phyloP scores from a whole-genome alignment of 2,329 filamentous ascomycete genomes.

The Colletotrichum sp. region DNA sequence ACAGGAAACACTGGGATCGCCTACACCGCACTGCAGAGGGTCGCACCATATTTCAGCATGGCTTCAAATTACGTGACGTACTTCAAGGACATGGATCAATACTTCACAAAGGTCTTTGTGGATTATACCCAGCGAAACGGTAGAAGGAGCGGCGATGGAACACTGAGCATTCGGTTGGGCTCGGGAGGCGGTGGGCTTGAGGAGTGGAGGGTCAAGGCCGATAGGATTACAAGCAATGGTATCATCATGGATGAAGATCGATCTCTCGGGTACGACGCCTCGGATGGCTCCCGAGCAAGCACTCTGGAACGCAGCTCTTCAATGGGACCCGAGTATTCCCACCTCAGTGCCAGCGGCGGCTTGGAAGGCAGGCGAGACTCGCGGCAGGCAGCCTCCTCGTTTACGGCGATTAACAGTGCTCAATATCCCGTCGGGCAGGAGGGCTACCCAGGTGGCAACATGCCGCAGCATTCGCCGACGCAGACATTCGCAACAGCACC shows the following conservation, averaged over 20 bases:
- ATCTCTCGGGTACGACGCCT: constrained; percentile 24
- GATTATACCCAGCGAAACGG: constrained; percentile 44
- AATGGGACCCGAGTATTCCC: constrained; percentile 27
- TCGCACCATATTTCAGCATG: constrained; percentile 60
- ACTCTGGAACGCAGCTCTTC: constrained; percentile 34
- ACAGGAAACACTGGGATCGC: constrained; percentile 51
- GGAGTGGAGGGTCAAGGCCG: constrained; percentile 52
- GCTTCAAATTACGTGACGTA: constrained; percentile 60
- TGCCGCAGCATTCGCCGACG: constrained; percentile 8
- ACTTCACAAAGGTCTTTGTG: constrained; percentile 44
- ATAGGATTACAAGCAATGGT: constrained; percentile 49
- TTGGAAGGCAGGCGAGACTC: constrained; percentile 21
- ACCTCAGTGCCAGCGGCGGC: constrained; percentile 1
- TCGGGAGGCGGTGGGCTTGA: constrained; percentile 57
- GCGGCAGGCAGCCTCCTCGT: constrained; percentile 32
- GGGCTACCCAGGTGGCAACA: neutral
- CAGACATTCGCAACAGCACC: neutral
- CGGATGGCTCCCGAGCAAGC: constrained; percentile 32
- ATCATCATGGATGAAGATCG: constrained; percentile 38
- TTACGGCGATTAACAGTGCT: constrained; percentile 43
- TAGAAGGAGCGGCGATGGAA: constrained; percentile 32
- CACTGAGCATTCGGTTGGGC: constrained; percentile 45
- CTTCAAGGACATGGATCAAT: constrained; percentile 57
- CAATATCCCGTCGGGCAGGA: neutral
- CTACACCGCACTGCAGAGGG: constrained; percentile 53